Evolutionary conservation across 2,329 filamentous ascomycete genomes (phyloP).

Genomic region (Talaromyces sp.): DNA sequence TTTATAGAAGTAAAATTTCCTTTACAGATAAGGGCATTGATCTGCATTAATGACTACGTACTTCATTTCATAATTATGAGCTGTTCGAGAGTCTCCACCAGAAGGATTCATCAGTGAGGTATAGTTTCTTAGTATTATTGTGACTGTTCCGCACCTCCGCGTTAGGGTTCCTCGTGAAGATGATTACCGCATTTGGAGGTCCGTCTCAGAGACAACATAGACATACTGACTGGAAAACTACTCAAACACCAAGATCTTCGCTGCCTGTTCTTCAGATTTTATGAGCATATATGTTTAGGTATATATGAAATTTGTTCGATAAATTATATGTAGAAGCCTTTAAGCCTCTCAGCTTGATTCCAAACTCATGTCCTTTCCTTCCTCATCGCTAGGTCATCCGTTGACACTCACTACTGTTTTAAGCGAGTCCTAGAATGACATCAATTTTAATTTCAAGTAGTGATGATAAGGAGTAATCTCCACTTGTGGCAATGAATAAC

Average conservation of each 20-base stretch:
- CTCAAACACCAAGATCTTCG: background rate
- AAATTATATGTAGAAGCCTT: background rate
- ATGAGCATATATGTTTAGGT: background rate
- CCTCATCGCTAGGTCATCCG: background rate
- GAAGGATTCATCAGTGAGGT: background rate
- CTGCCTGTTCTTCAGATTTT: background rate
- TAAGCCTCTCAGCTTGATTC: background rate
- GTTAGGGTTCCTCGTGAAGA: background rate
- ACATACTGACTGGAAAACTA: background rate
- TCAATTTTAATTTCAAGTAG: background rate
- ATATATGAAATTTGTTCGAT: background rate
- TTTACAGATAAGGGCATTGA: background rate
- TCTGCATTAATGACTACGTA: background rate
- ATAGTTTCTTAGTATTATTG: background rate
- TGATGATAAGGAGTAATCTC: background rate
- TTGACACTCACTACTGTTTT: background rate
- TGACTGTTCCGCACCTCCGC: background rate
- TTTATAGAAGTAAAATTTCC: background rate
- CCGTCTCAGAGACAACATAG: background rate
- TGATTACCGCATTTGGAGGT: background rate
- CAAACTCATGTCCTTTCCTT: background rate
- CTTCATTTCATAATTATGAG: background rate
- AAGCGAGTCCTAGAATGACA: background rate
- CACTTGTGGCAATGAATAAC: background rate
- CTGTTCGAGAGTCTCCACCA: background rate